Evolutionary conservation across 805 yeast genomes (phyloP).

Genomic region (Cyberlindnera suaveolens): DNA sequence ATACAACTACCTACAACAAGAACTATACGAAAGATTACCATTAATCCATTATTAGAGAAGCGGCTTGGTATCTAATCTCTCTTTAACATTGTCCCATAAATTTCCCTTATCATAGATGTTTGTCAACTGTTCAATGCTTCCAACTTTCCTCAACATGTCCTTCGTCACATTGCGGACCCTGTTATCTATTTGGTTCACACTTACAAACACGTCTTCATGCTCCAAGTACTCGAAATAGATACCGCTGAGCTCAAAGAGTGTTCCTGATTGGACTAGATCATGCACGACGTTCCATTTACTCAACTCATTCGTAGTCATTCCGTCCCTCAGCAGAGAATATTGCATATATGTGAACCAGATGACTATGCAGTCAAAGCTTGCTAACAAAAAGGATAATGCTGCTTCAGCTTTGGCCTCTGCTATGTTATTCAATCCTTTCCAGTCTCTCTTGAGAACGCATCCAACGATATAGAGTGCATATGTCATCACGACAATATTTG

Average conservation of each 20-base stretch:
- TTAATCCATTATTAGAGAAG: conserved; percentile 13
- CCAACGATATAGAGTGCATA: conserved; percentile 34
- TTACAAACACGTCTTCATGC: conserved; percentile 17
- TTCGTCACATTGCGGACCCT: conserved; percentile 8
- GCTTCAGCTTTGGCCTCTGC: conserved; percentile 8
- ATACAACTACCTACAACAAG: neutral
- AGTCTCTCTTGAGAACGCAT: conserved; percentile 5
- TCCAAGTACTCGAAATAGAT: conserved; percentile 17
- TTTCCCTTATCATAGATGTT: conserved; percentile 21
- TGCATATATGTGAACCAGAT: conserved; percentile 40
- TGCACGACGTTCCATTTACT: conserved; percentile 67
- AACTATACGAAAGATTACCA: conserved; percentile 2
- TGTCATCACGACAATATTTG: conserved; percentile 38
- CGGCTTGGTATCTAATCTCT: conserved; percentile 15
- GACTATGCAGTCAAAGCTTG: conserved; percentile 37
- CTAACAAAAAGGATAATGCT: conserved; percentile 36
- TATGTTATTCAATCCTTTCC: neutral
- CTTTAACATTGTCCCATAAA: conserved; percentile 13
- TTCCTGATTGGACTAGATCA: conserved; percentile 37
- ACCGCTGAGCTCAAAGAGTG: conserved; percentile 22
- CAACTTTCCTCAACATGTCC: conserved; percentile 2
- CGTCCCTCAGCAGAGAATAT: conserved; percentile 45
- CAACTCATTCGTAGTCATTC: conserved; percentile 71
- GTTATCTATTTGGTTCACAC: conserved; percentile 15
- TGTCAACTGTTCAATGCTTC: conserved; percentile 8